These are phyloP conservation scores for Penicillium turbatum DNA, from an alignment of 495 filamentous ascomycete species.

Conservation along the genomic window DNA sequence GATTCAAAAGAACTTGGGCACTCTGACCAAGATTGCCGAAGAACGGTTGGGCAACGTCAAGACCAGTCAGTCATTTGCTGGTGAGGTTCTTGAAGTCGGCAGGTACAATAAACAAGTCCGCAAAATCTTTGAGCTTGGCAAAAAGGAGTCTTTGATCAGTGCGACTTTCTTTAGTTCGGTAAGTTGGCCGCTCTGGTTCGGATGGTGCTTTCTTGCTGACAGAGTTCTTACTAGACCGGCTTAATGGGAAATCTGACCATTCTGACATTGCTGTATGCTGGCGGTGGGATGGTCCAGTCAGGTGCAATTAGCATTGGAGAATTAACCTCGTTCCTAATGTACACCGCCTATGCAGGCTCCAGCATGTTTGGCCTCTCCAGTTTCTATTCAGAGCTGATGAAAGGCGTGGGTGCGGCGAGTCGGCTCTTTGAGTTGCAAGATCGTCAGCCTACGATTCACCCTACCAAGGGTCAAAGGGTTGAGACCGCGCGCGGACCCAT, in stretches of 20 bases:
- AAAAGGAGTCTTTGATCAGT: constrained; percentile 76
- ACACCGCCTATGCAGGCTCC: constrained; percentile 86
- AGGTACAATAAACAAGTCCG: constrained; percentile 89
- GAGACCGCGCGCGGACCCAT: constrained; percentile 81
- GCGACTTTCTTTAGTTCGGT: constrained; percentile 85
- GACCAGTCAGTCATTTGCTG: constrained; percentile 92
- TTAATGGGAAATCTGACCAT: constrained; percentile 95
- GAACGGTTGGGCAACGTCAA: constrained; percentile 92
- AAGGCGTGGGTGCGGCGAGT: constrained; percentile 92
- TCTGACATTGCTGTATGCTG: constrained; percentile 83
- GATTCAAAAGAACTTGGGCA: constrained; percentile 89
- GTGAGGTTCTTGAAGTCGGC: constrained; percentile 81
- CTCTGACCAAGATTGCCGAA: constrained; percentile 92
- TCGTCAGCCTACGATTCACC: constrained; percentile 76
- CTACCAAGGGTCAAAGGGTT: constrained; percentile 74
- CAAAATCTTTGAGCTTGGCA: constrained; percentile 86
- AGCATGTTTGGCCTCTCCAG: constrained; percentile 89
- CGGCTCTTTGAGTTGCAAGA: constrained; percentile 96
- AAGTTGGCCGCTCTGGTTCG: constrained; percentile 21
- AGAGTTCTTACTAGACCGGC: constrained; percentile 53
- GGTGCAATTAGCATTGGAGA: constrained; percentile 88
- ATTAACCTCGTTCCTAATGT: constrained; percentile 97
- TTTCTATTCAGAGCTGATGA: constrained; percentile 98
- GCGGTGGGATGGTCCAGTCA: constrained; percentile 80
- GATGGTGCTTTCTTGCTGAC: neutral